Evolutionary conservation across 345 rosid species (phyloP), one percentile per base, ranked within the genome.

Genomic region (Ceriops zippeliana): DNA sequence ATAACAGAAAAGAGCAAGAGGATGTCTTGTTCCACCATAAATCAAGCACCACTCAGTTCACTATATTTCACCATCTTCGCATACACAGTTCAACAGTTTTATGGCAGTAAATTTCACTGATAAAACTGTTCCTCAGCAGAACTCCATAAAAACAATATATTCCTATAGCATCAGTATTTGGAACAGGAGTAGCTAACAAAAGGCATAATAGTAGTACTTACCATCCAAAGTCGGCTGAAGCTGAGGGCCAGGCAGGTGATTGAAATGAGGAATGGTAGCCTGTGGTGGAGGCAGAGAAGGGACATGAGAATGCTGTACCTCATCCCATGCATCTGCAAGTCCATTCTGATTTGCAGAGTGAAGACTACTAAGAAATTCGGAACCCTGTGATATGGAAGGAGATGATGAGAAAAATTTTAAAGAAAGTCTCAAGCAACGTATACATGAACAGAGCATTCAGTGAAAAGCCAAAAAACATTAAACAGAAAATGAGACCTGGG

Each of bases 251-350:
- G 75, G 71, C 32, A 83, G 52, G 56, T 73, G 83, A 30, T 75
- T 89, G 64, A 89, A 9, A 1, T 76, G 78, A 66, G 86, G 92
- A 73, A 80, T 61, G 34, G 72, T 80, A 53, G 76, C 82, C 65
- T 70, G 71, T 24, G 53, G 68, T 42, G 35, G 70, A 46, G 63
- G 66, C 17, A 42, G 49, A 56, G 54, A 72, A 32, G 63, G 62
- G 11, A 37, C 57, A 37, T 35, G 59, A 60, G 79, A 84, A 9
- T 67, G 80, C 66, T 89, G 90, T 32, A 90, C 81, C 73, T 96
- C 98, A 67, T 92, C 87, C 99, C 99, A 96, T 9, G 86, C 98
- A 57, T 83, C 86, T 30, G 83, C 71, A 11, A 96, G 37, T 61
- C 90, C 92, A 87, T 84, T 85, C 64, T 86, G 91, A 79, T 87